Conservation (phyloP, 2,329 filamentous ascomycete species). For the Eutypella sp. region DNA sequence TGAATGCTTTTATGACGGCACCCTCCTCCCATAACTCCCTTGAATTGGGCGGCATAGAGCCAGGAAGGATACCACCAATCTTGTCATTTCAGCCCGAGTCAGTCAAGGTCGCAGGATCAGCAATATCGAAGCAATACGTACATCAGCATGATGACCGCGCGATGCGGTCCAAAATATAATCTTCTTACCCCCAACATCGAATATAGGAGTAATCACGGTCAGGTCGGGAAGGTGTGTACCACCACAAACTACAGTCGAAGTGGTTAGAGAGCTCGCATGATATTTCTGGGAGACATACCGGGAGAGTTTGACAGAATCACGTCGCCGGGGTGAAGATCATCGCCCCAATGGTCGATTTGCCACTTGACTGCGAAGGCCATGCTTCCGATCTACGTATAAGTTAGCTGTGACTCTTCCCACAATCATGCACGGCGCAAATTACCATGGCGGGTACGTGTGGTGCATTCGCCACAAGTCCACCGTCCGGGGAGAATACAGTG, state of each 20-base stretch:
- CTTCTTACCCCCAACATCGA: slow-evolving; percentile 7
- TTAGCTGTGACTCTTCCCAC: neutral
- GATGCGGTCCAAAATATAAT: slow-evolving; percentile 13
- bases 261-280: neutral
- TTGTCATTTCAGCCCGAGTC: neutral
- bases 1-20: slow-evolving; percentile 58
- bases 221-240: slow-evolving; percentile 5
- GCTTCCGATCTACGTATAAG: slow-evolving; percentile 3
- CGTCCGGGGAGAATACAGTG: slow-evolving; percentile 69
- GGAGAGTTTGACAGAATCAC: slow-evolving; percentile 7
- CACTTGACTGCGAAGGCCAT: slow-evolving; percentile 8
- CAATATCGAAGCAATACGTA: neutral
- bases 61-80: slow-evolving; percentile 24
- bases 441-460: slow-evolving; percentile 37
- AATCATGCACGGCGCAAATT: neutral
- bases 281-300: neutral
- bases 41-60: slow-evolving; percentile 76
- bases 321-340: slow-evolving; percentile 5
- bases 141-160: slow-evolving; percentile 9
- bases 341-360: slow-evolving; percentile 7
- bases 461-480: slow-evolving; percentile 68
- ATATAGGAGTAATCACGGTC: slow-evolving; percentile 14
- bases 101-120: neutral
- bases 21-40: slow-evolving; percentile 62
- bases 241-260: neutral